phyloP scores from a whole-genome alignment of 306 rosid genomes.

The Arachis hypogaea region DNA sequence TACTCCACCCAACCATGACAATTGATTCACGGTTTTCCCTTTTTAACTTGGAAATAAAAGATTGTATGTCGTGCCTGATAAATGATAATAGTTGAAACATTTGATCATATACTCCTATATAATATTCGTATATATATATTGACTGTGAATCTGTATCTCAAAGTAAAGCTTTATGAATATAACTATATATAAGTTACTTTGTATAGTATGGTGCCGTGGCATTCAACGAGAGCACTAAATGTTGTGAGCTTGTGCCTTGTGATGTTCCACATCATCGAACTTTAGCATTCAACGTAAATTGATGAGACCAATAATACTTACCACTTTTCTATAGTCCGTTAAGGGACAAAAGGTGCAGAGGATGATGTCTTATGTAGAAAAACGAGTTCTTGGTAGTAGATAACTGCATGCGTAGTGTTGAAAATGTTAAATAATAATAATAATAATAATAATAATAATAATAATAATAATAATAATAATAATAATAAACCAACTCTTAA shows the following conservation, averaged over 20 bases:
- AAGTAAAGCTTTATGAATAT: conserved; percentile 15
- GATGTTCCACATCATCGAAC: background rate
- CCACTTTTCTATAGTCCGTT: background rate
- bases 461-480: too few species aligned
- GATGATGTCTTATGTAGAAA: conserved; percentile 9
- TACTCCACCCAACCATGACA: conserved; percentile 1
- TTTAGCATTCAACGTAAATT: background rate
- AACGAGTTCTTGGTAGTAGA: conserved; percentile 34
- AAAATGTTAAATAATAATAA: too few species aligned
- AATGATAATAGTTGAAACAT: conserved; percentile 19
- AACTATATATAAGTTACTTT: background rate
- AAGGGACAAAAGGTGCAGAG: conserved; percentile 43
- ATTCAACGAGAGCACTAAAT: conserved; percentile 21
- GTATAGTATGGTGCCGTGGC: background rate
- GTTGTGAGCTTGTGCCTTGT: conserved; percentile 11
- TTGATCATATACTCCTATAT: conserved; percentile 38
- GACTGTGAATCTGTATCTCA: conserved; percentile 33
- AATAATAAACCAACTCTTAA: too few species aligned
- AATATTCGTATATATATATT: background rate
- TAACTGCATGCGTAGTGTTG: conserved; percentile 34
- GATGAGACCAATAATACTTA: conserved; percentile 18
- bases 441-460: too few species aligned
- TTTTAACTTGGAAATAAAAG: conserved; percentile 16
- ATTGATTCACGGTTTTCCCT: conserved; percentile 40
- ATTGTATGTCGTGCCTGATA: background rate